Base-by-base conservation (phyloP, 2,329 filamentous ascomycete species). In the Fusarium oligoseptatum region DNA sequence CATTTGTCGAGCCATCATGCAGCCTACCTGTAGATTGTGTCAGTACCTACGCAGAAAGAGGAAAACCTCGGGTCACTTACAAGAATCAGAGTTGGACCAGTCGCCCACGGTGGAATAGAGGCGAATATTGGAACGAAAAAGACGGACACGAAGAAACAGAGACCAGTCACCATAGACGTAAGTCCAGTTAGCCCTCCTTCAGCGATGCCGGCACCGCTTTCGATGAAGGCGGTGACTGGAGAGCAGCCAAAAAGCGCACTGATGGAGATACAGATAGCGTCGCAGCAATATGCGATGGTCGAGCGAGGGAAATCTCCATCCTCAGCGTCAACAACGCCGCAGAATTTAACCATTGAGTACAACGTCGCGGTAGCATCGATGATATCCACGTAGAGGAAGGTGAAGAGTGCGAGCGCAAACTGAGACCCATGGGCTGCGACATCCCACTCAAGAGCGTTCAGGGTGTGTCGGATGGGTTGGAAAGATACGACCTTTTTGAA, bases 401-500 rank as follows among this genome's bases (percentile, higher is more conserved):
- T 94, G 77, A 94, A 89, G 36, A 94, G 87, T 0, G 94, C 93
- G 50, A 95, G 85, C 12, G 90, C 92, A 76, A 95, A 96, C 78
- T 95, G 90, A 2, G 89, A 88, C 2, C 92, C 90, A 63, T 93
- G 89, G 6, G 85, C 85, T 10, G 86, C 84, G 32, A 96, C 84
- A 75, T 92, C 84, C 93, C 93, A 96, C 63, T 93, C 85, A 75
- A 94, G 92, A 0, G 90, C 93, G 22, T 85, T 88, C 2, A 95
- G 85, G 3, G 89, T 90, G 58, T 88, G 87, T 69, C 87, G 81
- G 78, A 96, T 95, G 1, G 90, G 88, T 78, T 94, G 93, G 85
- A 96, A 95, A 5, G 91, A 90, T 17, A 94, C 93, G 1, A 96
- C 92, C 78, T 94, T 88, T 80, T 92, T 93, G 88, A 96, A 96